phyloP scores from a whole-genome alignment of 768 basidiomycete genomes.

The Kwoniella bestiolae region DNA sequence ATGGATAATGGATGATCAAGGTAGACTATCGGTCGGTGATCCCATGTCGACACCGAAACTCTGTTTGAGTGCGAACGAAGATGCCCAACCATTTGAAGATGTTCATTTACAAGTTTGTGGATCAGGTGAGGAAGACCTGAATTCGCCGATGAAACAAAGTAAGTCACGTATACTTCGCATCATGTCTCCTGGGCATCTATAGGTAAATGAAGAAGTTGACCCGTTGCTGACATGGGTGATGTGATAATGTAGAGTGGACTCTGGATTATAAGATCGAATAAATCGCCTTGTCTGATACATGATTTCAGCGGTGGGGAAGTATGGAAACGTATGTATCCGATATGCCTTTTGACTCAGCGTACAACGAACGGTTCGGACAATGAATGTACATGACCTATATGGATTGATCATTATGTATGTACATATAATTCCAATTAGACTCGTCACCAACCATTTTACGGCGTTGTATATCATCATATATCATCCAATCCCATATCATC shows the following conservation, averaged over 20 bases:
- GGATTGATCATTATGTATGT: too few species aligned
- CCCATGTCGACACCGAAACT: neutral
- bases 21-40: neutral
- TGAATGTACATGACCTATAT: too few species aligned
- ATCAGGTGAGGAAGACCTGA: neutral
- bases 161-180: too few species aligned
- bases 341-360: too few species aligned
- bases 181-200: neutral
- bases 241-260: neutral
- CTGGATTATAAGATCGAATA: neutral
- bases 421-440: too few species aligned
- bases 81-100: neutral
- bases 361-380: too few species aligned
- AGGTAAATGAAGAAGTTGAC: too few species aligned
- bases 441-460: too few species aligned
- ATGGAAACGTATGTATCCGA: too few species aligned
- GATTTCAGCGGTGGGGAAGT: too few species aligned
- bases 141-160: neutral
- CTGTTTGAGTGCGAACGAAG: neutral
- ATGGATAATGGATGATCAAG: neutral
- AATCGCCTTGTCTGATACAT: neutral
- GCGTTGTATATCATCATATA: too few species aligned
- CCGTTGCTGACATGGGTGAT: neutral
- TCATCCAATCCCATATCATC: slow-evolving; percentile 16
- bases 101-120: neutral